Percentiles rank a stretch among this genome's conserved stretches.
These are phyloP conservation scores for Kodamaea fukazawae DNA, from an alignment of 805 yeast genomes.

Conservation along the genomic window DNA sequence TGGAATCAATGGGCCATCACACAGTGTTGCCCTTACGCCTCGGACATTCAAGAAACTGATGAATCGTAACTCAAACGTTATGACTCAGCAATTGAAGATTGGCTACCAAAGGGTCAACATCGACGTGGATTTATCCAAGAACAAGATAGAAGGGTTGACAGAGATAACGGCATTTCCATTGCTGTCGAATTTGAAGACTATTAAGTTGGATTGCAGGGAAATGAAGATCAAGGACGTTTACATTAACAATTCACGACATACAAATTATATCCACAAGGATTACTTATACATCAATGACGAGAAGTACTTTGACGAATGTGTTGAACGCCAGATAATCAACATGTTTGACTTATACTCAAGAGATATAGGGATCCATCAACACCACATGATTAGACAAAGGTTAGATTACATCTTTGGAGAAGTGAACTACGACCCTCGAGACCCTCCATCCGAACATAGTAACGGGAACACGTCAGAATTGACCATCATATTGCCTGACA, in stretches of 20 bases:
- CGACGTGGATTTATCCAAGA: conserved; percentile 72
- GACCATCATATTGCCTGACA: conserved; percentile 60
- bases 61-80: conserved; percentile 7
- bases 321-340: conserved; percentile 23
- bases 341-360: conserved; percentile 44
- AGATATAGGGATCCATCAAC: conserved; percentile 48
- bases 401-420: conserved; percentile 54
- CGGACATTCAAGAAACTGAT: conserved; percentile 1
- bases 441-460: conserved; percentile 13
- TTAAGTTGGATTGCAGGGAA: conserved; percentile 80
- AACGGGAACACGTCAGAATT: conserved; percentile 61
- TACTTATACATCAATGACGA: conserved; percentile 40
- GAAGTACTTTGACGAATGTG: conserved; percentile 25
- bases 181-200: conserved; percentile 50
- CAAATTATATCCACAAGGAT: conserved; percentile 58
- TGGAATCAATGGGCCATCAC: no score
- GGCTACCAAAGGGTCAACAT: conserved; percentile 82
- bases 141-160: conserved; percentile 65
- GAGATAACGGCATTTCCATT: conserved; percentile 80
- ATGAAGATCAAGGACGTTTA: conserved; percentile 60
- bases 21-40: conserved; percentile 1
- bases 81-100: conserved; percentile 56
- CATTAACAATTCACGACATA: conserved; percentile 55
- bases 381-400: conserved; percentile 55
- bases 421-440: conserved; percentile 30